phyloP scores from a whole-genome alignment of 495 filamentous ascomycete genomes.

The Amniculicola lignicola region DNA sequence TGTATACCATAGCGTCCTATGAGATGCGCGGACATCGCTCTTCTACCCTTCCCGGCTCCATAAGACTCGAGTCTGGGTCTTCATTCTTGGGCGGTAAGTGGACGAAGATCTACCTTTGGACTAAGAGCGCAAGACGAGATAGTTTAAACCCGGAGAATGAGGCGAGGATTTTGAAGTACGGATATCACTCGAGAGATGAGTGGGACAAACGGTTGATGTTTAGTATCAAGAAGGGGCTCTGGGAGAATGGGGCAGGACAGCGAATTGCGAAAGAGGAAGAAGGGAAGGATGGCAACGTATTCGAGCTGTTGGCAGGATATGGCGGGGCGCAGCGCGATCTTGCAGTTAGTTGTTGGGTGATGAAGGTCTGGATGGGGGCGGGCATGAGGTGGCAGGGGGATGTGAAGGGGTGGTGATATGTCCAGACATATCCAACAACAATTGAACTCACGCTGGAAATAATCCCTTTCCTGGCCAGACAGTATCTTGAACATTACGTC shows the following conservation, averaged over 20 bases:
- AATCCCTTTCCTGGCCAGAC: too few species aligned
- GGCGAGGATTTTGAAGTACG: conserved; percentile 27
- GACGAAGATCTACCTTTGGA: conserved; percentile 20
- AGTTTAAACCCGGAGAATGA: conserved; percentile 31
- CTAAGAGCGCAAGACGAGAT: conserved; percentile 21
- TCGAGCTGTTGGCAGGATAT: conserved; percentile 6
- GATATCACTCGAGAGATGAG: conserved; percentile 31
- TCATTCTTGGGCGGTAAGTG: conserved; percentile 12
- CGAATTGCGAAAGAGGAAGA: conserved; percentile 7
- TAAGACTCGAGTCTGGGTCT: conserved; percentile 18
- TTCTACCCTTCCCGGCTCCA: conserved; percentile 15
- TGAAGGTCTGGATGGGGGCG: conserved; percentile 17
- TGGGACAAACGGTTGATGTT: conserved; percentile 30
- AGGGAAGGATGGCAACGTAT: neutral
- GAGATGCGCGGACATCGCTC: conserved; percentile 26
- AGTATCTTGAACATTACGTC: too few species aligned
- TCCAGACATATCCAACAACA: too few species aligned
- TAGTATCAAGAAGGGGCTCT: conserved; percentile 16
- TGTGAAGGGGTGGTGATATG: conserved; percentile 19
- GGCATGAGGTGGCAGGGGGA: conserved; percentile 29
- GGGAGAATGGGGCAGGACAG: conserved; percentile 16
- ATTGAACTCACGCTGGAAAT: too few species aligned
- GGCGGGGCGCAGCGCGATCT: conserved; percentile 18
- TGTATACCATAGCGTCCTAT: conserved; percentile 18
- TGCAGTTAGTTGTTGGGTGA: conserved; percentile 28